Evolutionary conservation across 352 stramenopile genomes (phyloP).

Genomic region (Globisporangium canariense): DNA sequence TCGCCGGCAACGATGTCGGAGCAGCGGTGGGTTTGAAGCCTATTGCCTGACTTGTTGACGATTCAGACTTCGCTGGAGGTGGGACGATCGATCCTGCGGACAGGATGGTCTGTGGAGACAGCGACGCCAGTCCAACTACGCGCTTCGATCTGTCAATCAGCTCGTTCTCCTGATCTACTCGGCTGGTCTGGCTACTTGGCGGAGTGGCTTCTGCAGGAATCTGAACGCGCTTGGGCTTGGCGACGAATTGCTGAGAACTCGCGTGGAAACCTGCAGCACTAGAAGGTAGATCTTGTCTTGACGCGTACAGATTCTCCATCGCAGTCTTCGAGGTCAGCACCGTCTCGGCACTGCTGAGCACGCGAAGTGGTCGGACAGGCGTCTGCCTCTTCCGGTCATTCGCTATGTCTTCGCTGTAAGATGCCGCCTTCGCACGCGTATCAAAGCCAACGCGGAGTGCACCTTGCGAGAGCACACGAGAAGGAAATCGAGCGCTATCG

Average conservation of each 20-base stretch:
- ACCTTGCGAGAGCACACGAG: slow-evolving; percentile 38
- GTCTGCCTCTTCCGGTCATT: slow-evolving; percentile 25
- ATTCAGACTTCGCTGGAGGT: background rate
- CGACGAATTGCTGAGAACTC: slow-evolving; percentile 21
- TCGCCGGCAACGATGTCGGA: slow-evolving; percentile 19
- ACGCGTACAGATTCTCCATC: slow-evolving; percentile 30
- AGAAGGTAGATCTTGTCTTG: slow-evolving; percentile 23
- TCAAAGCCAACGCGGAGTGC: slow-evolving; percentile 39
- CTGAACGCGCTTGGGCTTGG: slow-evolving; percentile 41
- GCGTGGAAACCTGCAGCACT: slow-evolving; percentile 29
- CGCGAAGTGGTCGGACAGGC: slow-evolving; percentile 31
- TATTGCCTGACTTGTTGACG: background rate
- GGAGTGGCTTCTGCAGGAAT: slow-evolving; percentile 19
- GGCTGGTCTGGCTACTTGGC: slow-evolving; percentile 1
- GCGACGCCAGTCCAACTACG: background rate
- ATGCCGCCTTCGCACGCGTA: slow-evolving; percentile 21
- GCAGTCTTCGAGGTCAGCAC: slow-evolving; percentile 18
- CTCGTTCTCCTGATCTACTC: slow-evolving; percentile 15
- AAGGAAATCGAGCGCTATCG: slow-evolving; percentile 11
- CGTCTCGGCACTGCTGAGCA: slow-evolving; percentile 30
- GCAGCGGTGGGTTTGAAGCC: background rate
- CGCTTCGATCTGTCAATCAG: slow-evolving; percentile 6
- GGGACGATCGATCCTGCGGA: background rate
- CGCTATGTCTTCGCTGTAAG: slow-evolving; percentile 19
- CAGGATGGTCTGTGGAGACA: slow-evolving; percentile 3